These are phyloP conservation scores for Backusella luteola DNA, from an alignment of 192 early-diverging fungal species.

Conservation along the genomic window DNA sequence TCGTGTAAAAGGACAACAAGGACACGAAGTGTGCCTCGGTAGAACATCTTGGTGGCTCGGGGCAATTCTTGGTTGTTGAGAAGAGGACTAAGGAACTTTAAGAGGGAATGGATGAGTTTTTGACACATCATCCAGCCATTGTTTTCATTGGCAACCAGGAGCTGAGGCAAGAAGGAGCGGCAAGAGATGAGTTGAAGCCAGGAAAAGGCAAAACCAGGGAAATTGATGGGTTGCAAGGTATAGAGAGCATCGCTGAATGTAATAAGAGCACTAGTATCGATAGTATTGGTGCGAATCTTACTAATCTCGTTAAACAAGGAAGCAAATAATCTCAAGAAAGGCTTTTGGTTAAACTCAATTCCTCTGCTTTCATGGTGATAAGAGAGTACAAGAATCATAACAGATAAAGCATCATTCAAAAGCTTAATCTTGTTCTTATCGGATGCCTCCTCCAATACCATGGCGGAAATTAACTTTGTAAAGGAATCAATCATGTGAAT, in stretches of 20 bases:
- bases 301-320: slow-evolving; percentile 78
- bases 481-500: slow-evolving; percentile 91
- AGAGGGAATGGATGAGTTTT: slow-evolving; percentile 73
- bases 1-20: slow-evolving; percentile 92
- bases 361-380: slow-evolving; percentile 79
- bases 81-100: slow-evolving; percentile 86
- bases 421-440: slow-evolving; percentile 61
- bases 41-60: slow-evolving; percentile 75
- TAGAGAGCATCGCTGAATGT: slow-evolving; percentile 68
- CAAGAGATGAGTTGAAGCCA: slow-evolving; percentile 96
- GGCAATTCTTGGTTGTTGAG: slow-evolving; percentile 56
- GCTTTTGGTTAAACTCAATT: slow-evolving; percentile 82
- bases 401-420: slow-evolving; percentile 80
- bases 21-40: slow-evolving; percentile 86
- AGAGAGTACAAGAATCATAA: slow-evolving; percentile 80
- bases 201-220: slow-evolving; percentile 93
- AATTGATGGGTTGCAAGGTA: slow-evolving; percentile 78
- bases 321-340: slow-evolving; percentile 88
- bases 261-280: slow-evolving; percentile 15
- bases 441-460: slow-evolving; percentile 56
- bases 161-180: slow-evolving; percentile 85
- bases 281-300: slow-evolving; percentile 1
- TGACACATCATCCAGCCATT: slow-evolving; percentile 85
- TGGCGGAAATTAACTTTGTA: slow-evolving; percentile 77
- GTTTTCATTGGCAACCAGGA: slow-evolving; percentile 70